Evolutionary conservation across 2,329 filamentous ascomycete genomes (phyloP).

Genomic region (Hypoxylon sp.): DNA sequence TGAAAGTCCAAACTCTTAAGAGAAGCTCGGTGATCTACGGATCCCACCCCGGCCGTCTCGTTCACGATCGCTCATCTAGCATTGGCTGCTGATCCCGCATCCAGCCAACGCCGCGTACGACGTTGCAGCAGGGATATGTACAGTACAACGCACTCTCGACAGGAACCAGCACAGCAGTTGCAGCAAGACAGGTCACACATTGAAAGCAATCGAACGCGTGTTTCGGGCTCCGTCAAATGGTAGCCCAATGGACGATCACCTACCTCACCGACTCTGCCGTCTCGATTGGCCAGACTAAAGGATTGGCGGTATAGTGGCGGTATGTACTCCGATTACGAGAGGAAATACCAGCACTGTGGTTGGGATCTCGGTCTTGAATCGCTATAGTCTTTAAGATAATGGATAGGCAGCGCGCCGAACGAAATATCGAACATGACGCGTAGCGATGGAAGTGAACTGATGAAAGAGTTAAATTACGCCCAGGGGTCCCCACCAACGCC

Average conservation of each 20-base stretch:
- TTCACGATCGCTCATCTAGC: slow-evolving; percentile 52
- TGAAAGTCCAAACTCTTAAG: slow-evolving; percentile 5
- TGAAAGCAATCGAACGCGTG: slow-evolving; percentile 34
- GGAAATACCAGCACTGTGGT: slow-evolving; percentile 6
- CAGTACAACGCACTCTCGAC: slow-evolving; percentile 34
- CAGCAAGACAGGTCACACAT: slow-evolving; percentile 35
- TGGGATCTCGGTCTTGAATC: slow-evolving; percentile 10
- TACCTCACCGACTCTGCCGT: slow-evolving; percentile 37
- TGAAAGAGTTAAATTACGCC: slow-evolving; percentile 38
- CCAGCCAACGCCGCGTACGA: slow-evolving; percentile 43
- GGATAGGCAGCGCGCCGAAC: slow-evolving; percentile 15
- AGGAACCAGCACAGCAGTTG: slow-evolving; percentile 42
- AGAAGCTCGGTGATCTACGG: slow-evolving; percentile 32
- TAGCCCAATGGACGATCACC: slow-evolving; percentile 38
- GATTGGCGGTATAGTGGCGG: slow-evolving; percentile 12
- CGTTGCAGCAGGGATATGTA: slow-evolving; percentile 39
- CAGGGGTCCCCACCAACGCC: slow-evolving; percentile 14
- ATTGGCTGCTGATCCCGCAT: slow-evolving; percentile 47
- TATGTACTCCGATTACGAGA: slow-evolving; percentile 3
- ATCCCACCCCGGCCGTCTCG: slow-evolving; percentile 36
- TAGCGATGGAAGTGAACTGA: slow-evolving; percentile 7
- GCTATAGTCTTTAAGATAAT: neutral
- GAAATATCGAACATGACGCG: slow-evolving; percentile 28
- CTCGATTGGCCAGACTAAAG: slow-evolving; percentile 19
- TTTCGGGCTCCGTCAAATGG: slow-evolving; percentile 34